Base-by-base conservation (phyloP, 2,329 filamentous ascomycete species). In the Gaeumannomyces sp. region DNA sequence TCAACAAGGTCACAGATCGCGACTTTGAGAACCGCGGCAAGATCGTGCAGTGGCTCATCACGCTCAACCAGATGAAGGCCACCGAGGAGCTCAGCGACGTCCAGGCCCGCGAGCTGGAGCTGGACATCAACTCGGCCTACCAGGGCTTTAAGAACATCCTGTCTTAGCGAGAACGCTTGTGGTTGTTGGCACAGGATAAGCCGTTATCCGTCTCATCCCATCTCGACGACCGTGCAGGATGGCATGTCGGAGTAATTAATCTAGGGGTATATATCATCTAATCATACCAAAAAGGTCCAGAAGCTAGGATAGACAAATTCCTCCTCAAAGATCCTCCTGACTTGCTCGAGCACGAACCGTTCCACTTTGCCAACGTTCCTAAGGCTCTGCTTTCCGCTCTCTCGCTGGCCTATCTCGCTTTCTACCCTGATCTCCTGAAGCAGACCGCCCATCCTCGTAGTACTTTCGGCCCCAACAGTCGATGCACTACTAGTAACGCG, bases 341-440 rank as follows among this genome's bases (percentile, higher is more conserved):
- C 95, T 77, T 98, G 94, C 75, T 98, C 94, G 66, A 99, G 82
- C 65, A 99, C 92, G 75, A 99, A 99, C 72, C 92, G 90, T 80
- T 99, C 95, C 65, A 99, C 95, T 81, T 99, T 99, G 66, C 95
- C 94, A 62, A 99, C 94, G 75, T 99, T 99, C 82, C 97, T 98
- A 66, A 99, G 79, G 60, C 94, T 95, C 79, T 97, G 94, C 78
- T 95, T 97, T 31, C 92, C 92, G 66, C 90, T 89, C 72, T 96
- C 93, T 69, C 93, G 88, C 75, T 95, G 89, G 8, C 95, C 95
- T 75, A 99, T 99, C 78, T 99, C 95, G 75, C 94, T 98, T 77
- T 99, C 95, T 8, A 99, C 94, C 69, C 89, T 88, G 71, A 99
- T 96, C 77, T 98, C 92, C 75, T 96, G 92, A 65, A 99, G 77